Evolutionary conservation across 805 yeast species (phyloP).

Genomic region (Spathaspora girioi): DNA sequence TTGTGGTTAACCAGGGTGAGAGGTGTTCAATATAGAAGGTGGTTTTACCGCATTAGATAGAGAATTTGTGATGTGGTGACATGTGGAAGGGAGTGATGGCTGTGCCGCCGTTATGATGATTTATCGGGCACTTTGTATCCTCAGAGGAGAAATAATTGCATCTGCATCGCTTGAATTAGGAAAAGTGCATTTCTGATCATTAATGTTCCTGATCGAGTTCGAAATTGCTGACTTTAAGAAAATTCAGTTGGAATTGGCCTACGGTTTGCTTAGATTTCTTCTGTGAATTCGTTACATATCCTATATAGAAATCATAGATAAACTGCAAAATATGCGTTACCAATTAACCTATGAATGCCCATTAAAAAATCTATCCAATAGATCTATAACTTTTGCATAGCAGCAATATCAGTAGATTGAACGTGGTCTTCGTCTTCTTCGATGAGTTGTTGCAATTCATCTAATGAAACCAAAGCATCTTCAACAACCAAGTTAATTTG

Average conservation of each 20-base stretch:
- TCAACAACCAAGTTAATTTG: slow-evolving; percentile 98
- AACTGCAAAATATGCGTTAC: not conserved
- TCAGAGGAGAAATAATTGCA: too few species aligned
- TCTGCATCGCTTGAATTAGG: too few species aligned
- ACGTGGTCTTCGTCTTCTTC: slow-evolving; percentile 98
- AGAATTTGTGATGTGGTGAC: too few species aligned
- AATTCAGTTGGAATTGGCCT: not conserved
- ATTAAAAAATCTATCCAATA: not conserved
- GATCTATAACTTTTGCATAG: slow-evolving; percentile 90
- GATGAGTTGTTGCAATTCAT: slow-evolving; percentile 72
- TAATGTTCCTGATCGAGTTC: too few species aligned
- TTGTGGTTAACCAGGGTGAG: too few species aligned
- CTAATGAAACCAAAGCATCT: slow-evolving; percentile 93
- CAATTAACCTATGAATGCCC: not conserved
- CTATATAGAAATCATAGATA: not conserved
- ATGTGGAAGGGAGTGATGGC: too few species aligned
- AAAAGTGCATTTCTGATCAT: too few species aligned
- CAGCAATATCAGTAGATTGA: slow-evolving; percentile 98
- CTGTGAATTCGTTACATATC: slow-evolving; percentile 1
- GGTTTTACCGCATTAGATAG: too few species aligned
- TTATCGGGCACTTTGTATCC: too few species aligned
- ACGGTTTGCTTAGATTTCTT: not conserved
- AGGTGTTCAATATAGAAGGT: too few species aligned
- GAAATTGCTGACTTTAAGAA: too few species aligned
- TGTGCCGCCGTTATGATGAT: too few species aligned